Conservation (phyloP, 202 grass and related monocot genomes). For the Saccharum hybrid region DNA sequence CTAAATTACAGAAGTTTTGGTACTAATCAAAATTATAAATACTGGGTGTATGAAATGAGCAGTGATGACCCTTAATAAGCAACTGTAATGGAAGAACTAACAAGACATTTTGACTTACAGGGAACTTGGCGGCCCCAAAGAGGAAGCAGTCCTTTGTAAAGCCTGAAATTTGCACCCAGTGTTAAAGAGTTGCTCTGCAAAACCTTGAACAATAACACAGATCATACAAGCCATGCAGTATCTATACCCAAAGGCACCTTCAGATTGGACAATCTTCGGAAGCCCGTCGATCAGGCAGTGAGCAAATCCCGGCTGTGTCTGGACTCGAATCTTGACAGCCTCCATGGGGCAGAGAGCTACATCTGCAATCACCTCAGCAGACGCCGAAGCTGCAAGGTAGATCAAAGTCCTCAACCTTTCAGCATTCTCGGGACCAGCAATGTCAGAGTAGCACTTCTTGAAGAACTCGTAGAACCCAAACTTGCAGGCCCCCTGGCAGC, state of each 20-base stretch:
- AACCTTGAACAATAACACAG: slow-evolving; percentile 14
- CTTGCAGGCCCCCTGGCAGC: slow-evolving; percentile 82
- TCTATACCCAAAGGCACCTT: slow-evolving; percentile 83
- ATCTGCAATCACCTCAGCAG: slow-evolving; percentile 73
- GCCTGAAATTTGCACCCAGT: slow-evolving; percentile 49
- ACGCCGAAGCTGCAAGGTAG: slow-evolving; percentile 75
- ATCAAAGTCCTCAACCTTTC: slow-evolving; percentile 57
- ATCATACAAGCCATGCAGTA: slow-evolving; percentile 32
- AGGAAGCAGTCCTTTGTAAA: slow-evolving; percentile 72
- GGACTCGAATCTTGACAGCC: slow-evolving; percentile 80
- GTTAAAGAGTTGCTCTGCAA: slow-evolving; percentile 26
- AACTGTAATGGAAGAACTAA: slow-evolving; percentile 12
- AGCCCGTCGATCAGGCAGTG: slow-evolving; percentile 67
- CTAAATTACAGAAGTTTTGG: slow-evolving; percentile 3
- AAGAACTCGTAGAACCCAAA: slow-evolving; percentile 92
- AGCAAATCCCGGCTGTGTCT: slow-evolving; percentile 76
- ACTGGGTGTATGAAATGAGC: slow-evolving; percentile 18
- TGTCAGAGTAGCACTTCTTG: slow-evolving; percentile 72
- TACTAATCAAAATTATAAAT: slow-evolving; percentile 14
- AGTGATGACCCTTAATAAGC: not conserved
- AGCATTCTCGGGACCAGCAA: slow-evolving; percentile 51
- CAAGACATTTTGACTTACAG: slow-evolving; percentile 48
- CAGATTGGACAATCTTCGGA: slow-evolving; percentile 68
- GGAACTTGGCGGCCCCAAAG: slow-evolving; percentile 77
- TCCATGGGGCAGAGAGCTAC: slow-evolving; percentile 84